These are phyloP conservation scores for Boletus reticuloceps DNA, from an alignment of 768 basidiomycete species.

Conservation along the genomic window DNA sequence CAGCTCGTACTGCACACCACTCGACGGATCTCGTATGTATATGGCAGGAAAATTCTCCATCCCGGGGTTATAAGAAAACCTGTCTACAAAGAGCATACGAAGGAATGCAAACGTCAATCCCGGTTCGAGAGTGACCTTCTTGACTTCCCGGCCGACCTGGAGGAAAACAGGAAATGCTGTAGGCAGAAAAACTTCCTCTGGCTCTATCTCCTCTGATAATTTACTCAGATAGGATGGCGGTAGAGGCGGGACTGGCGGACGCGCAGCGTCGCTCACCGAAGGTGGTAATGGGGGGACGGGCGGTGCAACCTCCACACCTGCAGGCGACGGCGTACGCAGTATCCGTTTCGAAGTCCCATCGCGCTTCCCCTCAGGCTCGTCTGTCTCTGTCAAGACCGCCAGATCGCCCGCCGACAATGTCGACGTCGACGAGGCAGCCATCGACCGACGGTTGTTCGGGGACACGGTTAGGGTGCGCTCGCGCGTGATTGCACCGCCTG, in stretches of 20 bases:
- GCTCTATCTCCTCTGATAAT: constrained; percentile 18
- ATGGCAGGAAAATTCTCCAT: constrained; percentile 93
- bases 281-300: constrained; percentile 51
- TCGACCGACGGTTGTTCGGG: constrained; percentile 66
- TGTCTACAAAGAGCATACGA: constrained; percentile 89
- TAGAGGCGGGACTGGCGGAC: constrained; percentile 7
- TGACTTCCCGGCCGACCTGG: constrained; percentile 87
- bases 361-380: constrained; percentile 39
- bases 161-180: constrained; percentile 71
- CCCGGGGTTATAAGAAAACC: constrained; percentile 91
- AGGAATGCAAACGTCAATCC: constrained; percentile 71
- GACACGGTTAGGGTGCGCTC: constrained; percentile 47
- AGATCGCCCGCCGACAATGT: constrained; percentile 60
- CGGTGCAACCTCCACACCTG: constrained; percentile 17
- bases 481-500: constrained; percentile 48
- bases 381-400: constrained; percentile 70
- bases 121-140: constrained; percentile 74
- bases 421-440: constrained; percentile 59
- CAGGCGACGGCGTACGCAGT: constrained; percentile 36
- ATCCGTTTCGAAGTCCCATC: constrained; percentile 26
- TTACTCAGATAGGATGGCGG: constrained; percentile 11
- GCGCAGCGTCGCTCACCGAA: constrained; percentile 40
- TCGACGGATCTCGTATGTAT: constrained; percentile 89
- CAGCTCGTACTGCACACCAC: constrained; percentile 92
- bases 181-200: constrained; percentile 14